Conservation (phyloP, 257 asterid genomes). For the Plantago ovata region DNA sequence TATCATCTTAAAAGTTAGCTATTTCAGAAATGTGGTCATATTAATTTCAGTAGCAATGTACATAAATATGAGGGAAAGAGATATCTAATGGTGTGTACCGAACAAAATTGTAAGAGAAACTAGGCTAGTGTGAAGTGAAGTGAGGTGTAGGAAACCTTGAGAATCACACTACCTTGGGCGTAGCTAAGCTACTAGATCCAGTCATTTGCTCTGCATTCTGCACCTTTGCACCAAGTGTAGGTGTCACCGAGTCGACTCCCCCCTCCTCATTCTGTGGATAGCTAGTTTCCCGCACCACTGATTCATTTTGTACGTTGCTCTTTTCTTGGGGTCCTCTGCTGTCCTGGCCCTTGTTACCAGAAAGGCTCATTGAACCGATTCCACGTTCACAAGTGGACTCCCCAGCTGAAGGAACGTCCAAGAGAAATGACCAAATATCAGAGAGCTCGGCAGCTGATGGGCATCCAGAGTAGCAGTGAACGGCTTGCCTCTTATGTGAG, state of each 20-base stretch:
- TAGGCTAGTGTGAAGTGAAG: too few relatives aligned
- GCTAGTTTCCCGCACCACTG: constrained; percentile 2
- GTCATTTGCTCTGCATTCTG: constrained; percentile 2
- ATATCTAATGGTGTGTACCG: too few relatives aligned
- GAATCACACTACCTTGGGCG: constrained; percentile 12
- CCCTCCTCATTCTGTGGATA: background rate
- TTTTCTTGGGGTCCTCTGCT: constrained; percentile 9
- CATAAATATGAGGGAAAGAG: too few relatives aligned
- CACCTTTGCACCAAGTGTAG: background rate
- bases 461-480: constrained; percentile 45
- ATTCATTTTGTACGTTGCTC: constrained; percentile 11
- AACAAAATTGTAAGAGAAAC: too few relatives aligned
- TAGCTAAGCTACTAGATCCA: constrained; percentile 7
- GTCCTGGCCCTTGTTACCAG: constrained; percentile 13
- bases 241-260: too few relatives aligned
- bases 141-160: background rate
- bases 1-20: too few relatives aligned
- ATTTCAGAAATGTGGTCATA: too few relatives aligned
- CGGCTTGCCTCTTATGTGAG: constrained; percentile 38
- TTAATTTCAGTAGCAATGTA: too few relatives aligned
- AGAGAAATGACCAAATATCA: constrained; percentile 40
- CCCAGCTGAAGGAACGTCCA: constrained; percentile 30
- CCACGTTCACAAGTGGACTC: constrained; percentile 47
- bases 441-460: constrained; percentile 54
- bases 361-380: constrained; percentile 43